phyloP scores from a whole-genome alignment of 2,329 filamentous ascomycete species.

The Pseudogymnoascus sp. region DNA sequence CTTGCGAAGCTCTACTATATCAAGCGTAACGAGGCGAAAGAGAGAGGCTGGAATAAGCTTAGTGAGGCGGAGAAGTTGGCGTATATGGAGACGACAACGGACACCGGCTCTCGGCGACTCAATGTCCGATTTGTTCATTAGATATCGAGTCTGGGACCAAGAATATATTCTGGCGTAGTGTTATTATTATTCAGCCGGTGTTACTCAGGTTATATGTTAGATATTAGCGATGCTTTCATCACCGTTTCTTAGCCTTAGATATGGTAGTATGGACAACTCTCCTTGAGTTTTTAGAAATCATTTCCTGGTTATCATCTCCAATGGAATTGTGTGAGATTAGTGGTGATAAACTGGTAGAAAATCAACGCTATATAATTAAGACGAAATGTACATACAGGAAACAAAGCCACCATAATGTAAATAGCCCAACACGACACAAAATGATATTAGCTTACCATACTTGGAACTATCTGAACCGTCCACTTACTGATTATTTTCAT shows the following conservation, averaged over 20 bases:
- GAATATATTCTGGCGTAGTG: not conserved
- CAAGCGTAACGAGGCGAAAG: constrained; percentile 29
- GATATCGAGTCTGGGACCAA: not conserved
- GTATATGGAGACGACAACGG: constrained; percentile 34
- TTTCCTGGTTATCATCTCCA: not conserved
- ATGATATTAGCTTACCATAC: not conserved
- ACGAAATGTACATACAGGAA: not conserved
- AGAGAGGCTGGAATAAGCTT: constrained; percentile 15
- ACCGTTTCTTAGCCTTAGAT: not conserved
- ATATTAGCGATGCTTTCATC: not conserved
- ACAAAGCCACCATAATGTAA: not conserved
- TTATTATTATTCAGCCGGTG: not conserved
- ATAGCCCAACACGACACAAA: not conserved
- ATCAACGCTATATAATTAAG: not conserved
- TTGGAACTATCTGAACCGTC: not conserved
- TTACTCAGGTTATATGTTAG: not conserved
- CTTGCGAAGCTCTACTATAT: constrained; percentile 38
- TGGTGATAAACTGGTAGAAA: not conserved
- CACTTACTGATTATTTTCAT: not conserved
- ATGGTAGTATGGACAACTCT: not conserved
- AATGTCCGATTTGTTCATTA: constrained; percentile 18
- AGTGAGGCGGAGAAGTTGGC: constrained; percentile 32
- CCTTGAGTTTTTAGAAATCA: not conserved
- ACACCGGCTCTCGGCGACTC: constrained; percentile 30
- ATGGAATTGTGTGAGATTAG: not conserved